Conservation (phyloP, 2,329 filamentous ascomycete genomes). For the Paramyrothecium roridum region DNA sequence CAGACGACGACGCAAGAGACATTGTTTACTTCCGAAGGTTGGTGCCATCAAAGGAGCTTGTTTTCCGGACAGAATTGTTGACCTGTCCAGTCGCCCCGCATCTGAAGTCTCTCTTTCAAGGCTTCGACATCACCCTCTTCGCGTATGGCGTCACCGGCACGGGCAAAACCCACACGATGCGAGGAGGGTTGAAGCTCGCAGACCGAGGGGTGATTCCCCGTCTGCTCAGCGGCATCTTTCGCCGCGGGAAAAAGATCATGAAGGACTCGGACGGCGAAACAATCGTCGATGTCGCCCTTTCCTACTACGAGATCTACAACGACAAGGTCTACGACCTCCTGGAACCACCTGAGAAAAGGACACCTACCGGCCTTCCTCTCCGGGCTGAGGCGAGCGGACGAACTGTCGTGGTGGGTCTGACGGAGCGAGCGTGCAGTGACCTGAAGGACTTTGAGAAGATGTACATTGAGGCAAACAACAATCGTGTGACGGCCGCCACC, state of each 20-base stretch:
- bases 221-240: constrained; percentile 80
- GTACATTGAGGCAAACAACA: constrained; percentile 89
- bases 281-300: constrained; percentile 70
- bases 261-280: constrained; percentile 74
- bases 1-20: constrained; percentile 76
- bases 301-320: constrained; percentile 97
- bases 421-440: constrained; percentile 76
- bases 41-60: constrained; percentile 16
- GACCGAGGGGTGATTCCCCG: constrained; percentile 87
- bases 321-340: constrained; percentile 93
- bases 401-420: constrained; percentile 82
- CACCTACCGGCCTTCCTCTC: constrained; percentile 73
- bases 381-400: constrained; percentile 84
- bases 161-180: constrained; percentile 95
- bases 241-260: constrained; percentile 77
- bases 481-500: constrained; percentile 83
- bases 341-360: constrained; percentile 83
- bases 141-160: constrained; percentile 92
- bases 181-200: constrained; percentile 79
- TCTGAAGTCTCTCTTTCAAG: constrained; percentile 87
- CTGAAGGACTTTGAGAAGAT: constrained; percentile 87
- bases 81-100: constrained; percentile 71
- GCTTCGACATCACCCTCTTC: constrained; percentile 84
- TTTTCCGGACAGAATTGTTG: constrained; percentile 15
- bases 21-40: constrained; percentile 87